Conservation (phyloP, 345 rosid species). For the Psidium guajava region DNA sequence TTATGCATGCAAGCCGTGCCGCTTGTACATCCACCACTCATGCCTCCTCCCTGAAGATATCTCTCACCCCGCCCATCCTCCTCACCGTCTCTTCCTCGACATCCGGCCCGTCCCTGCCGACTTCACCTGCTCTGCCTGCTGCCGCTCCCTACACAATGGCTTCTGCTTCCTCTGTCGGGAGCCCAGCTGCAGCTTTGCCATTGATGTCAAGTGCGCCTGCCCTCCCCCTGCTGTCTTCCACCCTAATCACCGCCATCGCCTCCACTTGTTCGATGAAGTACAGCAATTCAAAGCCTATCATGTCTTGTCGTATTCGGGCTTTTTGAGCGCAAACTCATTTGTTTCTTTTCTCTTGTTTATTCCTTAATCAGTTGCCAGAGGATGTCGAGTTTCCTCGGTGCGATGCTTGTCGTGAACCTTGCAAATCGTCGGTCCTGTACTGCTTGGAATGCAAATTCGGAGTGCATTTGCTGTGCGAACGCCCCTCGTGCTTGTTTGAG, state of each 20-base stretch:
- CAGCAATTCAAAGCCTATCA: background rate
- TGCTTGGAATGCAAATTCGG: background rate
- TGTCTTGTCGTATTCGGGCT: background rate
- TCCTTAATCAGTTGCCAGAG: background rate
- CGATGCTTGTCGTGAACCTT: background rate
- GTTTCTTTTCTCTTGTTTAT: background rate
- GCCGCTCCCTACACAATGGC: accelerated
- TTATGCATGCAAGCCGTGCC: background rate
- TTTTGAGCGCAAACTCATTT: background rate
- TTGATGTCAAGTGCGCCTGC: background rate
- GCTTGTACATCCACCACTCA: background rate
- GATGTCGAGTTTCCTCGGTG: background rate
- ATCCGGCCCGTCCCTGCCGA: background rate
- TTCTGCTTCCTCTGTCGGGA: background rate
- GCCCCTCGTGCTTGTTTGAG: background rate
- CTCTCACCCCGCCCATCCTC: background rate
- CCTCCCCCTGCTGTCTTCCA: background rate
- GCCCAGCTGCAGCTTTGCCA: background rate
- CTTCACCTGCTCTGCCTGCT: background rate
- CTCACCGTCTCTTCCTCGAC: background rate
- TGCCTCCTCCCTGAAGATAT: background rate
- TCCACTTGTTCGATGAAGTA: background rate
- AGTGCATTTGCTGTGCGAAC: background rate
- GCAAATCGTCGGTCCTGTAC: background rate
- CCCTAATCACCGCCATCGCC: background rate